Conservation (phyloP, 169 alveolate genomes). For the Eimeria falciformis region DNA sequence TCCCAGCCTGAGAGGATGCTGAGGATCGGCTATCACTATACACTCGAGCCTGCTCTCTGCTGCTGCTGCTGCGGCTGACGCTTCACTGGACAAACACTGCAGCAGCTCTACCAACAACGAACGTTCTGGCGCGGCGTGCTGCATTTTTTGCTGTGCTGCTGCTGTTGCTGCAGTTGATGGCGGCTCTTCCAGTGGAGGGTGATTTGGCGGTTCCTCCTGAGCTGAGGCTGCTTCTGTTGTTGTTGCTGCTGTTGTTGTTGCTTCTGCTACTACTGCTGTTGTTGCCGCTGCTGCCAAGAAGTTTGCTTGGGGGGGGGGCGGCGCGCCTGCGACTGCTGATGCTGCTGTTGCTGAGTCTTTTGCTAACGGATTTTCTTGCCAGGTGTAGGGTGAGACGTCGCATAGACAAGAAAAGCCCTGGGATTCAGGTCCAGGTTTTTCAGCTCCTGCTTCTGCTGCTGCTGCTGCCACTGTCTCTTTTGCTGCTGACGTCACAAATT, state of each 20-base stretch:
- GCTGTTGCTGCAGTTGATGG: not conserved
- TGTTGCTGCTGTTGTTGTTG: not conserved
- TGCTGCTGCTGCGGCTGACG: not conserved
- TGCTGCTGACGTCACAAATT: not conserved
- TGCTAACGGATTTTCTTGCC: too few relatives aligned
- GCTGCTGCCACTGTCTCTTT: not conserved
- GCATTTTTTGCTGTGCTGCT: not conserved
- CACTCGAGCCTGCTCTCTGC: conserved; percentile 53
- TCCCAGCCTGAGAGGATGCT: conserved; percentile 72
- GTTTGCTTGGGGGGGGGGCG: too few relatives aligned
- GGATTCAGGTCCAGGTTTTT: not conserved
- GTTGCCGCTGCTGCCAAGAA: too few relatives aligned
- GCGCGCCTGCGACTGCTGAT: too few relatives aligned
- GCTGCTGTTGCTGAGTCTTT: too few relatives aligned
- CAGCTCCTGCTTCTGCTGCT: too few relatives aligned
- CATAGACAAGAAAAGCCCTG: not conserved
- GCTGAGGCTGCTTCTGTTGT: not conserved
- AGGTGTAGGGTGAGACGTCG: too few relatives aligned
- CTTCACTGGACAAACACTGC: conserved; percentile 20
- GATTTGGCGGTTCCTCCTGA: not conserved
- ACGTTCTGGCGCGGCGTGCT: not conserved
- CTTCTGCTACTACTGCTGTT: not conserved
- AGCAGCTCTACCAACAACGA: conserved; percentile 23
- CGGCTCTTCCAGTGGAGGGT: too few relatives aligned
- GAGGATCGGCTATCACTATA: conserved; percentile 47